Evolutionary conservation across 805 yeast genomes (phyloP), one percentile per base, ranked within the genome.

Genomic region (Starmerella ratchasimensis): DNA sequence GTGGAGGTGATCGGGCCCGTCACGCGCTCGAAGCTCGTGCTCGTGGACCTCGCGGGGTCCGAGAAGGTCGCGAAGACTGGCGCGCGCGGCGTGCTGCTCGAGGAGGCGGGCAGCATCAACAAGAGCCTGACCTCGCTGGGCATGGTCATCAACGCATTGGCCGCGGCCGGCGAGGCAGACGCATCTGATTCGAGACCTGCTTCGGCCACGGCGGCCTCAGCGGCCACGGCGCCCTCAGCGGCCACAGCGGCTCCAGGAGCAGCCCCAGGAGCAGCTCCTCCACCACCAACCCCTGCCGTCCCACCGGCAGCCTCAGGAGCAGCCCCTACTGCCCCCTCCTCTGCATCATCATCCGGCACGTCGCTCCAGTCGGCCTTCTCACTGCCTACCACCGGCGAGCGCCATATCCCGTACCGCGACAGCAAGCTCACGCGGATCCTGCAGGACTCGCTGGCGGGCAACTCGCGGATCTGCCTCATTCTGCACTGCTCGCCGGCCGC

Each of bases 31-130:
- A 73, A 71, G 41, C 62, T 83, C 42, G 78, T 75, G 49, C 57
- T 83, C 26, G 88, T 82, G 10, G 95, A 83, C 58, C 64, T 83
- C 45, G 94, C 94, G 0, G 94, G 94, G 5, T 76, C 88, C 17
- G 94, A 86, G 56, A 80, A 75, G 54, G 72, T 76, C 27, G 73
- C 74, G 41, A 77, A 74, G 45, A 73, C 90, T 0, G 88, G 90
- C 2, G 88, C 86, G 1, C 57, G 71, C 0, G 90, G 90, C 1
- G 73, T 72, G 47, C 67, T 76, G 1, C 60, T 80, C 6, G 86
- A 82, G 52, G 95, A 84, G 49, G 83, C 93, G 1, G 80, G 80
- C 51, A 80, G 77, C 43, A 79, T 84, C 49, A 86, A 84, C 56
- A 68, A 74, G 30, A 80, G 94, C 1, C 64, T 82, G 27, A 73